Percentiles rank a stretch among this genome's conserved stretches.
Evolutionary conservation across 805 yeast genomes (phyloP).

Genomic region (Starmera quercuum): DNA sequence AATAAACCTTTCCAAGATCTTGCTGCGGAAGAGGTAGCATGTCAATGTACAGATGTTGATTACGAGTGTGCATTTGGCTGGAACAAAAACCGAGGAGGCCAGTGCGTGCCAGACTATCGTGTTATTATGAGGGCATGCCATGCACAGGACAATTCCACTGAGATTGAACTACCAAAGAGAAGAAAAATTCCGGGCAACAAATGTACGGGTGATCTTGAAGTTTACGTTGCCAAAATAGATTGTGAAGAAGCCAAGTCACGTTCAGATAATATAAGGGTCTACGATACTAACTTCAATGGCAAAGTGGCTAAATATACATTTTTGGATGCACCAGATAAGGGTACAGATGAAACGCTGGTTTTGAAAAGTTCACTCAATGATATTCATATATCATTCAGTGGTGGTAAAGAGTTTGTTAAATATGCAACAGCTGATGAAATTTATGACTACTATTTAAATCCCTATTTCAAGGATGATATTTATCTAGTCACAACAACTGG

Average conservation of each 20-base stretch:
- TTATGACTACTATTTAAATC: constrained; percentile 47
- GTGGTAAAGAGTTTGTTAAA: constrained; percentile 12
- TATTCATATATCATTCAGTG: constrained; percentile 58
- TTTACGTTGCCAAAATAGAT: constrained; percentile 8
- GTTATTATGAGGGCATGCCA: constrained; percentile 30
- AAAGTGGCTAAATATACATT: constrained; percentile 47
- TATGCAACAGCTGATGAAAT: constrained; percentile 27
- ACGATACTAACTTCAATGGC: constrained; percentile 40
- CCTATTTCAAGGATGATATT: constrained; percentile 42
- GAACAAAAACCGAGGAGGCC: constrained; percentile 25
- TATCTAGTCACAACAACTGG: constrained; percentile 10
- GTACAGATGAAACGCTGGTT: constrained; percentile 55
- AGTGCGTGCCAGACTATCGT: constrained; percentile 38
- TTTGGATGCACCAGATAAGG: constrained; percentile 33
- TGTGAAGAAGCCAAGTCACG: constrained; percentile 13
- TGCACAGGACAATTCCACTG: constrained; percentile 25
- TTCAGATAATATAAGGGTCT: constrained; percentile 21
- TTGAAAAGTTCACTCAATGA: constrained; percentile 44
- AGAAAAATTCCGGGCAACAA: constrained; percentile 16
- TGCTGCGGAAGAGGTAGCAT: constrained; percentile 41
- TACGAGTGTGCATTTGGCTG: constrained; percentile 65
- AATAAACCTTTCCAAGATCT: constrained; percentile 32
- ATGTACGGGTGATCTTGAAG: constrained; percentile 8
- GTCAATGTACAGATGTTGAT: constrained; percentile 57
- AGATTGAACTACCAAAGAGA: constrained; percentile 7